phyloP scores from a whole-genome alignment of 768 basidiomycete species.

The Hypholoma sublateritium region DNA sequence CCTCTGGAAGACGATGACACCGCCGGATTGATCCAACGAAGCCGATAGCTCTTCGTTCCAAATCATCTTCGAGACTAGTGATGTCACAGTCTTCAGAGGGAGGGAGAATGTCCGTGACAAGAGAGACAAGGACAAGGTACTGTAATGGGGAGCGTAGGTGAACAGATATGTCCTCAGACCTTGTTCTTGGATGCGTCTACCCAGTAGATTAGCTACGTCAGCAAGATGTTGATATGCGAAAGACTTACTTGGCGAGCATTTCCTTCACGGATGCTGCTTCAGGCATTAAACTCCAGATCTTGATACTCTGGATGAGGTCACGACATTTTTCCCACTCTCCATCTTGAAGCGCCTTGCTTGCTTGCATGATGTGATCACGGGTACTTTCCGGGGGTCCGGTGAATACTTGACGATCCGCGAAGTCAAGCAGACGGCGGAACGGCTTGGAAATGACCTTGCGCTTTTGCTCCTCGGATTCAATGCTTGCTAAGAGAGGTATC shows the following conservation, averaged over 20 bases:
- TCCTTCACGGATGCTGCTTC: slow-evolving; percentile 86
- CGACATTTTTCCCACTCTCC: slow-evolving; percentile 97
- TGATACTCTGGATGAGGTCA: slow-evolving; percentile 93
- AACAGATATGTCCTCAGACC: slow-evolving; percentile 96
- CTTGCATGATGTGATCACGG: slow-evolving; percentile 98
- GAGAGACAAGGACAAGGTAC: slow-evolving; percentile 83
- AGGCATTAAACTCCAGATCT: slow-evolving; percentile 97
- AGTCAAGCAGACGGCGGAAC: slow-evolving; percentile 92
- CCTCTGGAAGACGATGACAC: slow-evolving; percentile 91
- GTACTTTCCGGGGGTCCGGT: slow-evolving; percentile 99
- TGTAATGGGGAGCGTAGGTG: slow-evolving; percentile 95
- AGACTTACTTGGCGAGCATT: slow-evolving; percentile 85
- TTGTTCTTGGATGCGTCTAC: slow-evolving; percentile 96
- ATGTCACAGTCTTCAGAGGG: slow-evolving; percentile 77
- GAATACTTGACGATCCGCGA: slow-evolving; percentile 96
- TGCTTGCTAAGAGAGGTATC: slow-evolving; percentile 91
- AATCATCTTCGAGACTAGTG: slow-evolving; percentile 97
- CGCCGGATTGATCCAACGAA: slow-evolving; percentile 87
- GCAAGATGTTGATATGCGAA: slow-evolving; percentile 1
- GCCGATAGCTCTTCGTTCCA: slow-evolving; percentile 96
- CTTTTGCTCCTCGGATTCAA: slow-evolving; percentile 91
- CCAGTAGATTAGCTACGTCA: slow-evolving; percentile 1
- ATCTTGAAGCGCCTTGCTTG: slow-evolving; percentile 92
- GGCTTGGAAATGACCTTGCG: slow-evolving; percentile 95
- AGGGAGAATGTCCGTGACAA: slow-evolving; percentile 88